Percentiles rank a stretch among this genome's conserved stretches.
These are phyloP conservation scores for Arachis stenosperma DNA, from an alignment of 306 rosid genomes.

Conservation along the genomic window DNA sequence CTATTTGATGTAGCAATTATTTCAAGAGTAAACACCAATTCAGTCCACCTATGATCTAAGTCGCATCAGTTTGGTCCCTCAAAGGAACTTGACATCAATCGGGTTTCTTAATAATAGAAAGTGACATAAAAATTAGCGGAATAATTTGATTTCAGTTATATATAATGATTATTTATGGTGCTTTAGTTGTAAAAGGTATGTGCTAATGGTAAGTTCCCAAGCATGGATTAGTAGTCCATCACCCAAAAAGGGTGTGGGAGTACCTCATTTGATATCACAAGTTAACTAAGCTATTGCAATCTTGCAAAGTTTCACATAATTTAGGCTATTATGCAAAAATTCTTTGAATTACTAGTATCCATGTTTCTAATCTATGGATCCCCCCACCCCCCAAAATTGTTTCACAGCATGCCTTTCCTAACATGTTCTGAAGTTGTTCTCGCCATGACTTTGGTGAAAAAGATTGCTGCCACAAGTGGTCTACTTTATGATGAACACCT, in stretches of 20 bases:
- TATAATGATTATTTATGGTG: background rate
- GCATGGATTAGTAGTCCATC: background rate
- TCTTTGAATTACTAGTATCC: background rate
- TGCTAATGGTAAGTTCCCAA: background rate
- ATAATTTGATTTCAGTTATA: background rate
- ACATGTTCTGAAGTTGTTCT: background rate
- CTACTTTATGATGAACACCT: slow-evolving; percentile 43
- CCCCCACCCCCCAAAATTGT: too few relatives aligned
- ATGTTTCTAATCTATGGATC: background rate
- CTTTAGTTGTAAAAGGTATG: background rate
- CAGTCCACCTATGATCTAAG: background rate
- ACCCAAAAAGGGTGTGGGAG: background rate
- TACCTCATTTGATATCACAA: background rate
- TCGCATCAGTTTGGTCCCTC: background rate
- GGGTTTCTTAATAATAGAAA: background rate
- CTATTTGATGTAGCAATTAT: slow-evolving; percentile 3
- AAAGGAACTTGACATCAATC: background rate
- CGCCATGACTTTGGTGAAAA: slow-evolving; percentile 33
- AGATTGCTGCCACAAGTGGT: slow-evolving; percentile 41
- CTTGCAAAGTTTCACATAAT: background rate
- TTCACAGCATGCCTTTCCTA: slow-evolving; percentile 14
- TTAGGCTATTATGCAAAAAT: background rate
- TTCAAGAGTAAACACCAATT: background rate
- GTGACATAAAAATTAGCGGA: background rate
- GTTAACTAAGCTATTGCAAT: background rate